Percentiles rank a stretch among this genome's conserved stretches.
These are phyloP conservation scores for Antitrichia curtipendula DNA, from an alignment of 225 moss, liverwort and hornwort genomes.

Conservation along the genomic window DNA sequence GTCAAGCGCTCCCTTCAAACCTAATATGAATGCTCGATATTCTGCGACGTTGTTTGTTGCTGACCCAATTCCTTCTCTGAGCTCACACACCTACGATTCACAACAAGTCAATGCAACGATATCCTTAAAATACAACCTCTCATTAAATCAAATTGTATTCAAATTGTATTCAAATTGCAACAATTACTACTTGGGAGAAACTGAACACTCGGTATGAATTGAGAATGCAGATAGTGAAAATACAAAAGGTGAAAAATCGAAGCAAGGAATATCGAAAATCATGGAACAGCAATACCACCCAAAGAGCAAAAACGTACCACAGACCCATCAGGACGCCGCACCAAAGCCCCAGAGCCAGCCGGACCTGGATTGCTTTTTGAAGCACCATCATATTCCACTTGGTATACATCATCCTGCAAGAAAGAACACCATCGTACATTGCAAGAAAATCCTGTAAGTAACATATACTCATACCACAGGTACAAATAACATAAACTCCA, in stretches of 20 bases:
- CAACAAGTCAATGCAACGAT: not conserved
- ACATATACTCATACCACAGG: not conserved
- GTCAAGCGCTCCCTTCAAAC: conserved; percentile 69
- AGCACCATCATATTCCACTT: conserved; percentile 90
- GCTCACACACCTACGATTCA: conserved; percentile 50
- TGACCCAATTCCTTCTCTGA: conserved; percentile 78
- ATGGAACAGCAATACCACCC: not conserved
- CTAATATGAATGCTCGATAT: conserved; percentile 82
- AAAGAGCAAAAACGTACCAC: conserved; percentile 43
- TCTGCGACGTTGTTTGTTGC: conserved; percentile 97
- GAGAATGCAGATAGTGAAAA: not conserved
- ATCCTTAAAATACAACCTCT: not conserved
- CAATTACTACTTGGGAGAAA: not conserved
- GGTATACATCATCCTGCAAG: conserved; percentile 50
- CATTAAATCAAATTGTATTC: not conserved
- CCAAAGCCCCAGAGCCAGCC: conserved; percentile 90
- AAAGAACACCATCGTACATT: not conserved
- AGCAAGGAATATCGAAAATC: not conserved
- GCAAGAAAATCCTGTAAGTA: not conserved
- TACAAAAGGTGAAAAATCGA: not conserved
- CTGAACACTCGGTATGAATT: not conserved
- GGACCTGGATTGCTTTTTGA: conserved; percentile 86
- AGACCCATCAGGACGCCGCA: conserved; percentile 86
- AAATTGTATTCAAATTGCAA: not conserved
- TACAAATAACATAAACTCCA: not conserved